Conservation (phyloP, 345 rosid species). For the Lagerstroemia speciosa region DNA sequence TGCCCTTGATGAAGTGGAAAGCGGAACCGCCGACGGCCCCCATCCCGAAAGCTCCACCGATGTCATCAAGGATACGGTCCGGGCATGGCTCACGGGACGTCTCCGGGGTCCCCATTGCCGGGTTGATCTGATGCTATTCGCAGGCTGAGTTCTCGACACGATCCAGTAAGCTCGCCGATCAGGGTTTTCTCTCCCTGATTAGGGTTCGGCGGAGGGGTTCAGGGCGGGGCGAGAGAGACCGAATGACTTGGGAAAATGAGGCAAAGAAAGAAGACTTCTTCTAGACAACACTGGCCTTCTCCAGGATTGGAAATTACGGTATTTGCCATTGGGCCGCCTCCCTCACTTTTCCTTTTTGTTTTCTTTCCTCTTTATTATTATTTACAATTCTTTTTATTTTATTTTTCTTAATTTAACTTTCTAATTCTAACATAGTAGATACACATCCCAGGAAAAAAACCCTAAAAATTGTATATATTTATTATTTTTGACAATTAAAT, state of each 20-base stretch:
- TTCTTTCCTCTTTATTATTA: too few species aligned
- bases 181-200: not conserved
- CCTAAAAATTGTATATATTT: too few species aligned
- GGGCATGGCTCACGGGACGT: constrained; percentile 66
- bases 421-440: too few species aligned
- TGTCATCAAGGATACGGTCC: constrained; percentile 65
- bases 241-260: not conserved
- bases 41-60: constrained; percentile 77
- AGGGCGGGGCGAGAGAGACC: not conserved
- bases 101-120: constrained; percentile 55
- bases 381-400: too few species aligned
- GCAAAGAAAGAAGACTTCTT: not conserved
- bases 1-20: constrained; percentile 54
- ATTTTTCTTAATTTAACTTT: too few species aligned
- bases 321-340: too few species aligned
- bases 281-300: not conserved
- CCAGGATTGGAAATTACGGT: not conserved
- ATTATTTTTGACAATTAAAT: too few species aligned
- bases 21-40: constrained; percentile 73
- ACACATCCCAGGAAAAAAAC: too few species aligned
- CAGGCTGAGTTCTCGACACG: not conserved
- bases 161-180: not conserved
- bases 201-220: too few species aligned
- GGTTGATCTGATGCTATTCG: not conserved
- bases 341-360: too few species aligned